Base-by-base conservation (phyloP, 352 stramenopile species). In the Aphanomyces euteiches region DNA sequence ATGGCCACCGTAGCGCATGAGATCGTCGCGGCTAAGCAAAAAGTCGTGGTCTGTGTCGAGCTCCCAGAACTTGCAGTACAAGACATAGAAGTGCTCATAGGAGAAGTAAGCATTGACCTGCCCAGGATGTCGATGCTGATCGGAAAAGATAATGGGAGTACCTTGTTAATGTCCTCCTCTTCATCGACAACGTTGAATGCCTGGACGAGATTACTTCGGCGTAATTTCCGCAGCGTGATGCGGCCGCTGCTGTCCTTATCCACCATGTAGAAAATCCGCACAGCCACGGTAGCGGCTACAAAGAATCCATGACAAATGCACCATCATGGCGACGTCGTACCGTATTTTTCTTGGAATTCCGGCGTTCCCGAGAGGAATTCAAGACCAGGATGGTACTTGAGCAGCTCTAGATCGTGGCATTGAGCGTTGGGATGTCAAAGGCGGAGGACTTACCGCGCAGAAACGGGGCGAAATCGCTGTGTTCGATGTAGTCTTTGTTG, bases 341-440 rank as follows among this genome's bases (percentile, higher is more conserved):
- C 87, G 81, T 99, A 99, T 88, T 99, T 99, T 74, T 99, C 95
- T 81, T 99, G 97, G 82, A 99, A 99, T 75, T 99, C 97, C n/a
- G 94, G 90, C 68, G 98, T 98, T 57, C 93, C 94, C 47, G 93
- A 91, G 40, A 99, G 81, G 77, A 99, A 99, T 72, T 98, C 95
- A 37, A 99, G 79, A 47, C 97, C 97, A 50, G 86, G 84, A 74
- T 92, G 84, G 72, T 94, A 95, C 78, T 93, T 95, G 37, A 95
- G 77, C 57, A 95, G 74, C 69, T 95, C 87, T 93, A 67, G 5
- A 57, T 56, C 19, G 36, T 66, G 40, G 40, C 53, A 41, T 95
- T 87, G 75, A 88, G 89, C 56, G 81, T 79, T 56, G 96, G 76
- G 38, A 94, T 75, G 70, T 82, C 68, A 47, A 58, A 47, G 47